phyloP scores from a whole-genome alignment of 2,329 filamentous ascomycete genomes.

The Aspergillus tamarii region DNA sequence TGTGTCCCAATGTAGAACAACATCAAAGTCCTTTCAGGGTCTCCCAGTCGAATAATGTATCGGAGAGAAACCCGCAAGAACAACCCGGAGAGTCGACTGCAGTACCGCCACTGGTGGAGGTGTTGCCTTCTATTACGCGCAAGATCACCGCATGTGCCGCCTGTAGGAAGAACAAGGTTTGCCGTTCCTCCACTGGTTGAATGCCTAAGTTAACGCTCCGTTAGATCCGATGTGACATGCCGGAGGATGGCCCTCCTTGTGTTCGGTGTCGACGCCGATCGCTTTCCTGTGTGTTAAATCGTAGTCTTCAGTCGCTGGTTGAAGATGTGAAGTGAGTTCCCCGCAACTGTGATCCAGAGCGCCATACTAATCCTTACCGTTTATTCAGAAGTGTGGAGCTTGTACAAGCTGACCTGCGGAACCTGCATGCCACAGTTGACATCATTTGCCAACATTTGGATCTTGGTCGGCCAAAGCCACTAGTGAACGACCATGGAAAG shows the following conservation, averaged over 20 bases:
- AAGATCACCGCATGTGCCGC: neutral
- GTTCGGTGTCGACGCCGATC: slow-evolving; percentile 50
- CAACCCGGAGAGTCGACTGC: neutral
- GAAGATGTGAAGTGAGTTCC: neutral
- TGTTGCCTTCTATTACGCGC: neutral
- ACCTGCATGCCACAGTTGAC: neutral
- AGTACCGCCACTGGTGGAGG: neutral
- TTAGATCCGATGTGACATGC: slow-evolving; percentile 55
- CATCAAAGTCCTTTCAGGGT: neutral
- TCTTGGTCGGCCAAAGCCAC: slow-evolving; percentile 28
- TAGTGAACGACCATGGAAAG: slow-evolving; percentile 3
- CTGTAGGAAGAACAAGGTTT: neutral
- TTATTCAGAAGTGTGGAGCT: neutral
- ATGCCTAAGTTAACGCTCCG: neutral
- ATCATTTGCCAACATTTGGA: slow-evolving; percentile 36
- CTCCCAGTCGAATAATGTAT: neutral
- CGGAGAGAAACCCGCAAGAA: neutral
- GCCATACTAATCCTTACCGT: rapidly evolving
- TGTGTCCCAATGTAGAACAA: neutral
- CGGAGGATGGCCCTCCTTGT: slow-evolving; percentile 48
- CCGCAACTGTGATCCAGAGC: neutral
- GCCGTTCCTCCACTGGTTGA: neutral
- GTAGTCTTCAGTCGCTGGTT: slow-evolving; percentile 44
- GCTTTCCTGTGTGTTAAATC: slow-evolving; percentile 52
- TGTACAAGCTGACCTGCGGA: neutral